Base-by-base conservation (phyloP, 1,284 basidiomycete species). In the Ganoderma lingzhi region DNA sequence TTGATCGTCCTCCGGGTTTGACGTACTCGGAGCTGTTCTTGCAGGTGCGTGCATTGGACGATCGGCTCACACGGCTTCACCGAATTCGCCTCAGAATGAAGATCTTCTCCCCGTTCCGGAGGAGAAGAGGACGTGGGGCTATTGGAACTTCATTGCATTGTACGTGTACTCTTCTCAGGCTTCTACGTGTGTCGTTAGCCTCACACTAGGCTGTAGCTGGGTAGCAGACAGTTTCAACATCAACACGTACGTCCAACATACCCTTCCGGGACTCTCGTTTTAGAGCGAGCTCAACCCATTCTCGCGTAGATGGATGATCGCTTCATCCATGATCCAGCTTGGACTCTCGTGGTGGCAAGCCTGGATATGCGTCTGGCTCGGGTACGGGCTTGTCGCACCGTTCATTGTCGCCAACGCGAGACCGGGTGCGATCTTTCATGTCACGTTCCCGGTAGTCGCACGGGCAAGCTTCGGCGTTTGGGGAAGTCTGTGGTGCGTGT, bases 301-400 rank as follows among this genome's bases (percentile, higher is more conserved):
- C 23, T 55, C 30, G 67, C 72, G 45, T 71, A 91, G 90, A 71
- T 92, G 89, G 90, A 90, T 91, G 89, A 92, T 92, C 71, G 89
- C 86, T 0, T 91, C 90, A 19, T 90, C 90, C 6, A 93, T 94
- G 91, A 88, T 92, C 56, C 87, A 90, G 67, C 82, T 90, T 12
- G 92, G 92, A 3, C 84, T 95, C 32, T 90, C 88, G 0, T 95
- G 93, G 93, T 95, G 92, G 92, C 92, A 94, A 78, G 90, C 92
- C 14, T 93, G 91, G 91, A 84, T 93, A 51, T 89, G 90, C 75
- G 91, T 93, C 19, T 93, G 90, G 86, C 77, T 95, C 63, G 94
- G 93, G 1, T 96, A 95, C 78, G 84, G 85, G 0, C 77, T 92
- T 60, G 90, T 91, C 28, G 90, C 91, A 0, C 89, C 90, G 0